Evolutionary conservation across 1,284 basidiomycete species (phyloP).

Genomic region (Lentinus polychrous): DNA sequence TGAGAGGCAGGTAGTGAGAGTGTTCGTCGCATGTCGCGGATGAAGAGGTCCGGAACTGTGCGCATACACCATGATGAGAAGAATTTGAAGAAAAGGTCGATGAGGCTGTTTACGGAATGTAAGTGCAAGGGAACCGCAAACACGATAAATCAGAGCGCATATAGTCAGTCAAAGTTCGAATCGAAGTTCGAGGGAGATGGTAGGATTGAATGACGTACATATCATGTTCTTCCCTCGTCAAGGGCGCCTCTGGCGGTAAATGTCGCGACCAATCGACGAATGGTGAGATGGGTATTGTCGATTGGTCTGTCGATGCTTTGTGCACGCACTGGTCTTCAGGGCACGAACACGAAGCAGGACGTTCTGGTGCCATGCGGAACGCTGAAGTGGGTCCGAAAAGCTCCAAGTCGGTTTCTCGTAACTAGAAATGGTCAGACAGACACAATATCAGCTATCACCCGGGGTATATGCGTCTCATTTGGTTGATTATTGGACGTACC

Average conservation of each 20-base stretch:
- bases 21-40: constrained; percentile 50
- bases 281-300: constrained; percentile 18
- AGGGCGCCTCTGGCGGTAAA: constrained; percentile 38
- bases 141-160: not conserved
- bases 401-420: constrained; percentile 27
- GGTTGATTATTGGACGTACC: too few species aligned
- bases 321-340: constrained; percentile 13
- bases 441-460: not conserved
- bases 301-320: constrained; percentile 11
- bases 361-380: constrained; percentile 27
- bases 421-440: constrained; percentile 15
- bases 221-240: constrained; percentile 49
- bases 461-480: not conserved
- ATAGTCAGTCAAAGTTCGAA: not conserved
- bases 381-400: constrained; percentile 31
- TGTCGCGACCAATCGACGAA: constrained; percentile 53
- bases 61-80: constrained; percentile 51
- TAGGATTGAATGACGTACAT: constrained; percentile 12
- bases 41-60: constrained; percentile 41
- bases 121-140: too few species aligned
- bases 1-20: constrained; percentile 40
- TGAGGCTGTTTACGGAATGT: constrained; percentile 27
- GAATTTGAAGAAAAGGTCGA: constrained; percentile 55
- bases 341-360: constrained; percentile 5
- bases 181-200: not conserved